Conservation (phyloP, 768 basidiomycete species). For the Rhodotorula paludigena region DNA sequence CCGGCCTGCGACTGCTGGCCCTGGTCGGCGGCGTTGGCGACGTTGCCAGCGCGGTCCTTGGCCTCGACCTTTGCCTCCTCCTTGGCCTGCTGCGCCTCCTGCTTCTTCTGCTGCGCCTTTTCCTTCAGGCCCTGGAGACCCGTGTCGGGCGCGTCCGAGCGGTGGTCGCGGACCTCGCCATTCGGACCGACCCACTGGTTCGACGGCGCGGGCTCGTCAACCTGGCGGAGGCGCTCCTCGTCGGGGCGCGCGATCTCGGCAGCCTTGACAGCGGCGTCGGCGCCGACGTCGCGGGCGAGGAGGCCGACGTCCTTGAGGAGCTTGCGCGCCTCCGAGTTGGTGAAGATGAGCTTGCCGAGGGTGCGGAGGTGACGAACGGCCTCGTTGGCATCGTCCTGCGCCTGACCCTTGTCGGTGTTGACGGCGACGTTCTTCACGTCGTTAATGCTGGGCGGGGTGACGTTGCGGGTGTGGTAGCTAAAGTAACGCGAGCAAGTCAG, state of each 20-base stretch:
- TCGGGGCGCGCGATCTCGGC: conserved; percentile 65
- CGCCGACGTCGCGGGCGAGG: conserved; percentile 46
- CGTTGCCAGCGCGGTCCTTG: conserved; percentile 41
- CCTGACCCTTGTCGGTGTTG: conserved; percentile 53
- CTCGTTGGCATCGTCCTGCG: conserved; percentile 58
- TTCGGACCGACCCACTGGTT: conserved; percentile 56
- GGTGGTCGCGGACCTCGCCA: conserved; percentile 50
- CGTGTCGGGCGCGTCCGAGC: conserved; percentile 54
- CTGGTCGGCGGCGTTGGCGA: conserved; percentile 45
- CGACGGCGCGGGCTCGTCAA: conserved; percentile 65
- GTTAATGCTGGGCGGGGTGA: conserved; percentile 46
- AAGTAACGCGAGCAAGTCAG: not conserved
- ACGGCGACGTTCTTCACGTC: conserved; percentile 51
- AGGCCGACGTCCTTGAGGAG: conserved; percentile 48
- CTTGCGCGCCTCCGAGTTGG: conserved; percentile 60
- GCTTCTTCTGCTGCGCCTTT: conserved; percentile 43
- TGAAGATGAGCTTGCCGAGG: conserved; percentile 67
- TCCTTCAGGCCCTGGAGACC: conserved; percentile 54
- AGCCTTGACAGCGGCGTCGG: conserved; percentile 62
- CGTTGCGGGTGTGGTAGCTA: conserved; percentile 55
- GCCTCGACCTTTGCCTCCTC: conserved; percentile 37
- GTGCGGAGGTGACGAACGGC: conserved; percentile 83
- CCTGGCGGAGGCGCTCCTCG: conserved; percentile 58
- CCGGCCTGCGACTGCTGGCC: conserved; percentile 34
- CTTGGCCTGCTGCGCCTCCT: conserved; percentile 41